A percentile compares a stretch with the other conserved stretches of the same genome.
phyloP scores from a whole-genome alignment of 768 basidiomycete genomes.

The Boletus huronensis region DNA sequence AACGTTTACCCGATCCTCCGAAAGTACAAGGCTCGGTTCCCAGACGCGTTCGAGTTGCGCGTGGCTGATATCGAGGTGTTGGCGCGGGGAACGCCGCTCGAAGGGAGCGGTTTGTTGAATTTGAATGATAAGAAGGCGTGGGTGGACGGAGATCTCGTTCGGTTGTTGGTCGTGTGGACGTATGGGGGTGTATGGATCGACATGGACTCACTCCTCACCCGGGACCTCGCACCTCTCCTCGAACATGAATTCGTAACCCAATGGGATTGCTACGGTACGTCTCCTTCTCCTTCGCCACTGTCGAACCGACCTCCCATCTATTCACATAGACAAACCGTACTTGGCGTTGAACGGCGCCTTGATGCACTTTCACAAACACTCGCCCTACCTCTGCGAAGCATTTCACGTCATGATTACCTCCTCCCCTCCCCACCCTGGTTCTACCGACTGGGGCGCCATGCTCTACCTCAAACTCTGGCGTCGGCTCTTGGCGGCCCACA shows the following conservation, averaged over 20 bases:
- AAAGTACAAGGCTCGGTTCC: constrained; percentile 58
- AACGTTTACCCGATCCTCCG: constrained; percentile 51
- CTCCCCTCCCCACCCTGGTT: constrained; percentile 65
- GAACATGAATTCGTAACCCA: constrained; percentile 98
- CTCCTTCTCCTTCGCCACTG: neutral
- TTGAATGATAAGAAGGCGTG: constrained; percentile 78
- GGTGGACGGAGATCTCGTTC: constrained; percentile 93
- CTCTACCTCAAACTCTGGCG: constrained; percentile 93
- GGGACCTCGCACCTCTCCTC: constrained; percentile 80
- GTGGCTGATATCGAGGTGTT: constrained; percentile 64
- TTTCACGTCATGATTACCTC: constrained; percentile 86
- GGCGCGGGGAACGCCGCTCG: constrained; percentile 74
- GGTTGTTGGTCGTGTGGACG: constrained; percentile 83
- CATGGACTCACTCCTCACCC: constrained; percentile 91
- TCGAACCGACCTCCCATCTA: neutral
- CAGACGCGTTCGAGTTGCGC: constrained; percentile 66
- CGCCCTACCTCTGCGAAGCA: constrained; percentile 95
- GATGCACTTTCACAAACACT: constrained; percentile 88
- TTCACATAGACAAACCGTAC: constrained; percentile 63
- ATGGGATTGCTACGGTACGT: constrained; percentile 96
- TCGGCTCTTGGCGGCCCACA: constrained; percentile 63
- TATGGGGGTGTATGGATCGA: constrained; percentile 96
- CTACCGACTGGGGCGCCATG: constrained; percentile 91
- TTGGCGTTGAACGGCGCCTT: constrained; percentile 87
- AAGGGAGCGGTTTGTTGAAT: constrained; percentile 58